Evolutionary conservation across 306 rosid species (phyloP), one percentile per base, ranked within the genome.

Genomic region (Inga laurina): DNA sequence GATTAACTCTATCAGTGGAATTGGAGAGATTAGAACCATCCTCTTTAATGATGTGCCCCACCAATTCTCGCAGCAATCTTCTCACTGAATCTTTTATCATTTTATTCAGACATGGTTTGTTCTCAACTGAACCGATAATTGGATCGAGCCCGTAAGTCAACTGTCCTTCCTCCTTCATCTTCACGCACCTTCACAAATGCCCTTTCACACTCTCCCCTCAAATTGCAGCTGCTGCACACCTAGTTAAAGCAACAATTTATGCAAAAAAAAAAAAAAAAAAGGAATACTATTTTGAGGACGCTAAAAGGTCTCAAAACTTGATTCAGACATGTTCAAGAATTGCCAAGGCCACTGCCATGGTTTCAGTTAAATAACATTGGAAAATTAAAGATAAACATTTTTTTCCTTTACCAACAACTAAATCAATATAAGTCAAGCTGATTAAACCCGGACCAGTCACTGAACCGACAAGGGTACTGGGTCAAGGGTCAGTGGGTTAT

Each of bases 181-280:
- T 89, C 88, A 4, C 88, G 86, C 9, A 94, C 96, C 81, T 90
- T 93, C 72, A 92, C 91, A 32, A 82, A 93, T 35, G 97, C 96
- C 84, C 97, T 88, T 71, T 91, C 91, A 82, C 98, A 93, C 46
- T 92, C 89, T 71, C 97, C 96, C 82, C 95, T 89, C 84, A 88
- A 85, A 86, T 86, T 90, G 88, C 98, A 93, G 74, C 91, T 84
- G 89, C 97, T 88, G 82, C 99, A 95, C 18, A 89, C 92, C 98
- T 93, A 86, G 81, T 74, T 64, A 51, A 84, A 85, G 71, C 73
- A 82, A 43, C 68, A 61, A 76, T 72, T 66, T 83, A 85, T 69
- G 72, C 7, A 74, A 79, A n/a, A n/a, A n/a, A n/a, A n/a, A n/a
- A n/a, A n/a, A n/a, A n/a, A n/a, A 43, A 6, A 68, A 21, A 43